Conservation (phyloP, 441 rosid species). For the Pelargonium citronellum region DNA sequence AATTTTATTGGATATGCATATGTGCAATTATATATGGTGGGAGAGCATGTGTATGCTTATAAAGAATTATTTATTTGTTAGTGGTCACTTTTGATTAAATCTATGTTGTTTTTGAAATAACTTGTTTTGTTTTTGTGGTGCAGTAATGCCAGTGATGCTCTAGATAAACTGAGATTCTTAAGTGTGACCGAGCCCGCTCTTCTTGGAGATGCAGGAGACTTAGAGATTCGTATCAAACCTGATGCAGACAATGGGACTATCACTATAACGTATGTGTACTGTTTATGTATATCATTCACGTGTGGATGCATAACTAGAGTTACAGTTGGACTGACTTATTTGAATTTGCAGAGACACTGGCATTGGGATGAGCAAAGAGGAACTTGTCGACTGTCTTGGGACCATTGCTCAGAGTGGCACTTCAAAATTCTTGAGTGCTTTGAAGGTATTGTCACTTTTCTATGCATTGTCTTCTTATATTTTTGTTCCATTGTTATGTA, state of each 20-base stretch:
- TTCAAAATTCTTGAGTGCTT: conserved; percentile 79
- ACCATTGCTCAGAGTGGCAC: conserved; percentile 99
- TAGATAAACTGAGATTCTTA: conserved; percentile 87
- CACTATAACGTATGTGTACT: conserved; percentile 48
- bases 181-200: conserved; percentile 89
- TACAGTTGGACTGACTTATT: neutral
- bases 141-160: conserved; percentile 98
- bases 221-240: conserved; percentile 80
- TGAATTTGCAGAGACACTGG: conserved; percentile 72
- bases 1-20: too few species aligned
- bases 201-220: conserved; percentile 83
- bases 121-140: conserved; percentile 16
- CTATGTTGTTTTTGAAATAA: too few species aligned
- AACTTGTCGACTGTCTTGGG: conserved; percentile 91
- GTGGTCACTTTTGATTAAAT: too few species aligned
- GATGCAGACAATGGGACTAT: conserved; percentile 89
- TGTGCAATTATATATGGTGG: too few species aligned
- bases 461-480: neutral
- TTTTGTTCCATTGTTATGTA: too few species aligned
- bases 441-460: conserved; percentile 42
- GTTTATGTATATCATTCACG: too few species aligned
- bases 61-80: too few species aligned
- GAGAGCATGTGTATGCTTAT: too few species aligned
- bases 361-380: conserved; percentile 93
- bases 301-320: neutral